These are phyloP conservation scores for Penicillium expansum DNA, from an alignment of 2,329 filamentous ascomycete genomes.

Conservation along the genomic window DNA sequence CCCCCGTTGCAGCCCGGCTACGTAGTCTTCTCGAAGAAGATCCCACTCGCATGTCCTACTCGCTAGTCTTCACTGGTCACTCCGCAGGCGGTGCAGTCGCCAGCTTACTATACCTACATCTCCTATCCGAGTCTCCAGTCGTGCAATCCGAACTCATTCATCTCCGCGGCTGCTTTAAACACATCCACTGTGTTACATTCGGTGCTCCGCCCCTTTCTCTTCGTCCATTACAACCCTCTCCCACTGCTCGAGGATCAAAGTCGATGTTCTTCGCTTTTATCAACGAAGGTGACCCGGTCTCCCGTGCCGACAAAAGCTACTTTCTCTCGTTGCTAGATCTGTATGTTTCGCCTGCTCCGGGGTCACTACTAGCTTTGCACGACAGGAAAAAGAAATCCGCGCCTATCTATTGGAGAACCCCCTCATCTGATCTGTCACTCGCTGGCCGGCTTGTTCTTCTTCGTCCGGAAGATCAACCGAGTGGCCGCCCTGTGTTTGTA, in stretches of 20 bases:
- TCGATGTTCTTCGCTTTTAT: conserved; percentile 76
- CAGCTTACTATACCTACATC: conserved; percentile 74
- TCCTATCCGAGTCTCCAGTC: conserved; percentile 54
- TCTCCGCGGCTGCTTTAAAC: conserved; percentile 69
- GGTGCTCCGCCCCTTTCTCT: conserved; percentile 77
- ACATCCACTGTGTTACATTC: conserved; percentile 81
- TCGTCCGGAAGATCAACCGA: conserved; percentile 51
- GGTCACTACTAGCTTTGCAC: conserved; percentile 7
- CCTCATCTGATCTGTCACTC: conserved; percentile 9
- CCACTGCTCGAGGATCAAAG: conserved; percentile 52
- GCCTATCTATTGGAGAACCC: conserved; percentile 10
- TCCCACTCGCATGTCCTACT: conserved; percentile 62
- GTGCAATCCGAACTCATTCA: conserved; percentile 64
- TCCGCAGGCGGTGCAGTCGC: conserved; percentile 83
- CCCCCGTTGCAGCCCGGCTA: conserved; percentile 68
- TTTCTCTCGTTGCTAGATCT: conserved; percentile 70
- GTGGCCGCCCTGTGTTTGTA: conserved; percentile 62
- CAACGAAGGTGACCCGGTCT: conserved; percentile 83
- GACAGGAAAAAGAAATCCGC: conserved; percentile 27
- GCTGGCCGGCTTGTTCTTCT: conserved; percentile 19
- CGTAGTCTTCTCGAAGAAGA: conserved; percentile 69
- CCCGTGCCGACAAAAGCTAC: conserved; percentile 73
- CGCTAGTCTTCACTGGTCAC: conserved; percentile 79
- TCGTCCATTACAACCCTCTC: conserved; percentile 63
- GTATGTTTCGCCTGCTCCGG: conserved; percentile 61